Evolutionary conservation across 805 yeast species (phyloP), one percentile per base, ranked within the genome.

Genomic region (Diddensiella santjacobensis): DNA sequence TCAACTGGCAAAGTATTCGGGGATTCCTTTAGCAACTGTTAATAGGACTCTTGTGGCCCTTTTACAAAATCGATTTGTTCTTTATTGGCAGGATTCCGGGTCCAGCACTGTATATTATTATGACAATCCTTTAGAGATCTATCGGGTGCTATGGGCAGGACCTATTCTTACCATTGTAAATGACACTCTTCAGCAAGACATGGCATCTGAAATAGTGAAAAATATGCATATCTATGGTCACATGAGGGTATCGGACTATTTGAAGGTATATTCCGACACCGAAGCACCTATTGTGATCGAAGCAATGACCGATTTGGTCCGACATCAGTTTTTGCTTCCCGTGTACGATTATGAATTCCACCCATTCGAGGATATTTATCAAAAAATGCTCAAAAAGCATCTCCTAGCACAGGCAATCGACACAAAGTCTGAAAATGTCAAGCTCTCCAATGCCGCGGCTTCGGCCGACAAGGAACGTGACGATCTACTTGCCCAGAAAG

Each of bases 31-130:
- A 0, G 63, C 75, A 11, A 66, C 75, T 11, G 78, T 87, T 17
- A 81, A 81, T 54, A 77, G 83, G 29, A 72, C 85, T 0, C 70
- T 91, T 38, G 95, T 87, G 3, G 78, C 90, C 4, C 69, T 91
- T 58, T 73, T 90, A 36, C 96, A 91, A 65, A 71, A 87, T 53
- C 79, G 85, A 50, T 84, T 95, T 64, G 81, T 87, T 6, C 75
- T 75, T 20, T 80, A 80, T 59, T 81, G 89, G 80, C 68, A 67
- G 15, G 84, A 80, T 55, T 20, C 43, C 37, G 5, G 20, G 15
- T 31, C 38, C 2, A 11, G 15, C 8, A 20, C 43, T 6, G 54
- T 43, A 0, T 75, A 68, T 58, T 88, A 89, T 63, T 71, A 71
- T 24, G 77, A 80, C 51, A 76, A 82, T 58, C 83, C 83, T 52